Evolutionary conservation across 495 filamentous ascomycete species (phyloP).

Genomic region (Podospora pseudopauciseta): DNA sequence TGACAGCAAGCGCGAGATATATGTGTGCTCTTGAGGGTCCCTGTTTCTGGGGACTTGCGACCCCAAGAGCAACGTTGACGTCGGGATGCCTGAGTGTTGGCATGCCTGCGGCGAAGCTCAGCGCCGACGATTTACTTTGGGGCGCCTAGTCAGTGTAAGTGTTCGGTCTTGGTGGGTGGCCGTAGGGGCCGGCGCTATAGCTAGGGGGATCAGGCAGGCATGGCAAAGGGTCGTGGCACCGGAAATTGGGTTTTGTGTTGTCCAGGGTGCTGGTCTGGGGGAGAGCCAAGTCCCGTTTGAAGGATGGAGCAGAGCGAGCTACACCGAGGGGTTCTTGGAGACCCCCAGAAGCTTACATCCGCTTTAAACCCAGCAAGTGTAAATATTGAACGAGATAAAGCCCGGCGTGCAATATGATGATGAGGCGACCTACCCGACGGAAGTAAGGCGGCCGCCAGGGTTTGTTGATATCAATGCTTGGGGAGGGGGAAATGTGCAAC

Average conservation of each 20-base stretch:
- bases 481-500: background rate
- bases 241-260: conserved; percentile 24
- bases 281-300: conserved; percentile 17
- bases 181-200: conserved; percentile 24
- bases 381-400: background rate
- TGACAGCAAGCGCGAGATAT: conserved; percentile 31
- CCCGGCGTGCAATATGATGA: background rate
- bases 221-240: conserved; percentile 22
- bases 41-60: conserved; percentile 22
- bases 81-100: conserved; percentile 39
- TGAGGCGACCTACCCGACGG: background rate
- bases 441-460: conserved; percentile 1
- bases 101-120: conserved; percentile 38
- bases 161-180: conserved; percentile 25
- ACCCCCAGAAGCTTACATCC: background rate
- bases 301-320: background rate
- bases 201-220: conserved; percentile 14
- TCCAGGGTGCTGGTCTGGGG: conserved; percentile 10
- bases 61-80: conserved; percentile 33
- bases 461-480: conserved; percentile 6
- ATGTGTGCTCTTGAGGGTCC: conserved; percentile 29
- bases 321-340: background rate
- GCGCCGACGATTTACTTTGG: conserved; percentile 24
- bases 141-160: conserved; percentile 22
- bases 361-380: background rate